Base-by-base conservation (phyloP, 2,329 filamentous ascomycete species). In the Chaetomium olivaceum region DNA sequence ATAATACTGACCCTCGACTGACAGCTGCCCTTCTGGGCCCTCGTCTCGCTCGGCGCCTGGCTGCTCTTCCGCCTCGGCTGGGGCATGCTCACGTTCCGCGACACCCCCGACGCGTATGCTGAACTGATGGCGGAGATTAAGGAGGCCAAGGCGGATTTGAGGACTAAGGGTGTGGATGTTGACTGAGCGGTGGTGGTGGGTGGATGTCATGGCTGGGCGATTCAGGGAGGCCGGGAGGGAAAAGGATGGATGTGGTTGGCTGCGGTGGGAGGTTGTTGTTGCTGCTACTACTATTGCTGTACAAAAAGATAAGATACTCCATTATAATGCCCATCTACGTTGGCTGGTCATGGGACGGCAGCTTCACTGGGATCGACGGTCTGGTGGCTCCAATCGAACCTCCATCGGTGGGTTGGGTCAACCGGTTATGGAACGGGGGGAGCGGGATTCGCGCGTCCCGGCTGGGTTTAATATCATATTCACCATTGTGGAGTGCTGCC, bases 31-130 rank as follows among this genome's bases (percentile, higher is more conserved):
- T 91, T 97, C 82, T 99, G 94, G 91, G 88, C 87, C 56, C 83
- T 98, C 73, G 91, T 99, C 71, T 89, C 91, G 25, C 93, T 98
- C 76, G 95, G 93, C 79, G 91, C 93, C 69, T 93, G 93, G 80
- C 89, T 99, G 23, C 89, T 99, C 70, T 92, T 90, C 81, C 92
- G 92, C 73, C 90, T 99, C 68, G 95, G 95, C 74, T 91, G 88
- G 82, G 95, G 95, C 70, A 91, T 99, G 73, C 84, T 97, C 76
- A 97, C 92, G 64, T 99, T 99, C 85, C 95, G 97, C 83, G 93
- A 98, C 79, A 92, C 96, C 58, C 93, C 94, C 62, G 86, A 92
- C 68, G 95, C 95, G 61, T 91, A 98, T 80, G 87, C 89, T 76
- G 93, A 97, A 80, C 82, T 99, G 73, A 92, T 95, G 85, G 83